These are phyloP conservation scores for Solanum hybrid DNA, from an alignment of 305 asterid genomes.

Conservation along the genomic window DNA sequence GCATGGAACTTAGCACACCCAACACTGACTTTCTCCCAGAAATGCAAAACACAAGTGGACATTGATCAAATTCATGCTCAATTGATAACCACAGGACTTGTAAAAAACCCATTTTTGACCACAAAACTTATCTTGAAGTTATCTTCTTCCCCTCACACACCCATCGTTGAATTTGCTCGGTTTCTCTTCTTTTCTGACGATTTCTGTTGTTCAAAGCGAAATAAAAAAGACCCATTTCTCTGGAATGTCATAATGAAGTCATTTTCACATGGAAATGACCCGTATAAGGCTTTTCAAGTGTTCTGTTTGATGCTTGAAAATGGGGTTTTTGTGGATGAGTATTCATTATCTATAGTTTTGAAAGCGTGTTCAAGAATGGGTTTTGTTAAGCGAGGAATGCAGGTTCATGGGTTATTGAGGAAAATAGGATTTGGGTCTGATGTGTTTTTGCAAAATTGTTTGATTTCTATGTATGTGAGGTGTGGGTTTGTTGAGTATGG, in stretches of 20 bases:
- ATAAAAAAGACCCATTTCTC: conserved; percentile 40
- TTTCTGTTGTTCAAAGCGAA: not conserved
- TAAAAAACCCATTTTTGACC: conserved; percentile 31
- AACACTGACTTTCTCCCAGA: conserved; percentile 27
- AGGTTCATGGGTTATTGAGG: conserved; percentile 64
- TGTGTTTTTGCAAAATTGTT: conserved; percentile 55
- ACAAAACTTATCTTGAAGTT: conserved; percentile 47
- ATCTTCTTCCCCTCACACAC: conserved; percentile 32
- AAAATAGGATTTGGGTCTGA: conserved; percentile 46
- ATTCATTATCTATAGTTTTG: conserved; percentile 56
- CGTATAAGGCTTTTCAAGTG: conserved; percentile 43
- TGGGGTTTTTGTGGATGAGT: conserved; percentile 49
- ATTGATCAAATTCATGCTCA: conserved; percentile 54
- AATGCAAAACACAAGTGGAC: conserved; percentile 54
- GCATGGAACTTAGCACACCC: conserved; percentile 46
- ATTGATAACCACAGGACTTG: conserved; percentile 57
- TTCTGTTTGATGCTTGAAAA: conserved; percentile 61
- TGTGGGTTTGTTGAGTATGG: conserved; percentile 41
- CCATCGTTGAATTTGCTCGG: conserved; percentile 43
- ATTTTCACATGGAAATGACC: conserved; percentile 46
- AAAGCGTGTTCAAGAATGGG: conserved; percentile 57
- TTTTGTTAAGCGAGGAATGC: conserved; percentile 36
- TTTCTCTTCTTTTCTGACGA: conserved; percentile 30
- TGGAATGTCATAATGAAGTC: conserved; percentile 68
- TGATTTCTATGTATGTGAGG: conserved; percentile 46